Conservation (phyloP, 2,329 filamentous ascomycete genomes). For the Atkinsonella texensis region DNA sequence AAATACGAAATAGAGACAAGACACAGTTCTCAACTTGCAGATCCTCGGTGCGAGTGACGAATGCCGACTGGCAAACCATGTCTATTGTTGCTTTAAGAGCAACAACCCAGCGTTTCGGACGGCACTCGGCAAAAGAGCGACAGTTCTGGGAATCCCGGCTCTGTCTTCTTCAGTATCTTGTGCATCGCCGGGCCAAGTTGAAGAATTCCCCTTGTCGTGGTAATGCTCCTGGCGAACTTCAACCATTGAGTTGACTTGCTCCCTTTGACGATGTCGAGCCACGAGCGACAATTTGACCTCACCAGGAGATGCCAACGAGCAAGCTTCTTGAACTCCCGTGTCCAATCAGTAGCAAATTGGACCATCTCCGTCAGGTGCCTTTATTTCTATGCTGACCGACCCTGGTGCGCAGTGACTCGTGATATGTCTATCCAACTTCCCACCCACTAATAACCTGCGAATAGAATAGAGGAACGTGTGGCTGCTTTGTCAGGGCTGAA, state of each 20-base stretch:
- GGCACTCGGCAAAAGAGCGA: not conserved
- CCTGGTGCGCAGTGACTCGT: not conserved
- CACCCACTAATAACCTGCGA: not conserved
- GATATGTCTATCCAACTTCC: not conserved
- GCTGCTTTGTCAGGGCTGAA: not conserved
- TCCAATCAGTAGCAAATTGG: not conserved
- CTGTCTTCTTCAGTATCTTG: not conserved
- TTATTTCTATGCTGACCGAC: not conserved
- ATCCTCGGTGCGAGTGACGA: not conserved
- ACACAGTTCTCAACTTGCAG: not conserved
- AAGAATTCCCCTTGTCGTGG: not conserved
- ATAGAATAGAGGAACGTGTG: not conserved
- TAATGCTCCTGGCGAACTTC: not conserved
- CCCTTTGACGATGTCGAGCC: too few relatives aligned
- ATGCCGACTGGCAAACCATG: not conserved
- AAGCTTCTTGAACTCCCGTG: not conserved
- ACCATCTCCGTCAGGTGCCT: not conserved
- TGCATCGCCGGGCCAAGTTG: not conserved
- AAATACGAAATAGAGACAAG: not conserved
- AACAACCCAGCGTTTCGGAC: not conserved
- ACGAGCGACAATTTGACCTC: too few relatives aligned
- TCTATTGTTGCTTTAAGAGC: not conserved
- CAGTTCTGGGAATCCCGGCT: not conserved
- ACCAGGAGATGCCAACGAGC: not conserved
- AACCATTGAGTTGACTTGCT: not conserved